Percentiles rank a stretch among this genome's conserved stretches.
phyloP scores from a whole-genome alignment of 2,329 filamentous ascomycete species.

The Talaromyces verruculosus region DNA sequence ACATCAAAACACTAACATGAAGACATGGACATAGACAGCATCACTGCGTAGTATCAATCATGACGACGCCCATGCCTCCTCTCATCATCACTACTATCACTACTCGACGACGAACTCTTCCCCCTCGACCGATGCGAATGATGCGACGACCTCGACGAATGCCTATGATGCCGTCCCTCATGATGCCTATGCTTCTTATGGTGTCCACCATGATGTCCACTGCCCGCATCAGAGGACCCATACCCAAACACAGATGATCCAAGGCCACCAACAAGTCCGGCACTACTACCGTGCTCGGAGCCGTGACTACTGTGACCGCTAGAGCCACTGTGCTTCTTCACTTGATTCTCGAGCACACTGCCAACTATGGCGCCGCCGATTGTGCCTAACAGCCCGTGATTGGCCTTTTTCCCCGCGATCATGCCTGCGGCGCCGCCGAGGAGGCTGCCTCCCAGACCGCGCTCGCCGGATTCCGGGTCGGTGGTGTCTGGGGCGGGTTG shows the following conservation, averaged over 20 bases:
- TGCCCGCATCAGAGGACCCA: constrained; percentile 12
- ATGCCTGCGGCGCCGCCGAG: constrained; percentile 59
- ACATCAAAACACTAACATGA: neutral
- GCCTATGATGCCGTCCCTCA: constrained; percentile 3
- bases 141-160: constrained; percentile 11
- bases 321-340: constrained; percentile 12
- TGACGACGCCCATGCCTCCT: neutral
- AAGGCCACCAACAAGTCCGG: neutral
- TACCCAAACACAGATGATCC: constrained; percentile 1
- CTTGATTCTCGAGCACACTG: constrained; percentile 43
- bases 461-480: constrained; percentile 50
- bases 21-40: neutral
- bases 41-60: neutral
- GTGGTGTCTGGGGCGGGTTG: constrained; percentile 31
- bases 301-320: constrained; percentile 2
- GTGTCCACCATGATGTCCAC: constrained; percentile 17
- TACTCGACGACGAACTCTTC: constrained; percentile 2
- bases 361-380: constrained; percentile 59
- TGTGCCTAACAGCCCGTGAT: constrained; percentile 59
- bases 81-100: neutral
- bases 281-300: neutral
- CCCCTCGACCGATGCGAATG: constrained; percentile 12
- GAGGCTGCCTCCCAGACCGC: constrained; percentile 58
- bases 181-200: constrained; percentile 21
- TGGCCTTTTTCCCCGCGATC: constrained; percentile 56